A percentile compares a stretch with the other conserved stretches of the same genome.
Evolutionary conservation across 495 filamentous ascomycete species (phyloP).

Genomic region (Clohesyomyces aquaticus): DNA sequence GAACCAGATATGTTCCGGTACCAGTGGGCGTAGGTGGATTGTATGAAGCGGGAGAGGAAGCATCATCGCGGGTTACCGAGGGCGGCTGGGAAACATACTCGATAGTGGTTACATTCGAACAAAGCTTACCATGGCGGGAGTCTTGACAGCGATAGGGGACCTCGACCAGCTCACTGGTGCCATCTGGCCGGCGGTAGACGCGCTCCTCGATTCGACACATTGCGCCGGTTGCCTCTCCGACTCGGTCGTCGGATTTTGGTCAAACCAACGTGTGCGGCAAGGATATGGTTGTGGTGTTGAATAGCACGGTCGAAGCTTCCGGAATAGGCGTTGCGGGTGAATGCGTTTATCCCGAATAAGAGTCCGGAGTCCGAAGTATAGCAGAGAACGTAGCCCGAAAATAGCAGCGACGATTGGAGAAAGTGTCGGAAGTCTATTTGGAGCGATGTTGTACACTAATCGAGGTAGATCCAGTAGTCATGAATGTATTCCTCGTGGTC

Average conservation of each 20-base stretch:
- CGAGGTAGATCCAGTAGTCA: slow-evolving; percentile 2
- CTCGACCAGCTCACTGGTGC: slow-evolving; percentile 22
- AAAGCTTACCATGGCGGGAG: slow-evolving; percentile 11
- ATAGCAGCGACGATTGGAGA: not conserved
- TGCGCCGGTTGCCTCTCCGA: slow-evolving; percentile 2
- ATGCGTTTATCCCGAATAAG: slow-evolving; percentile 25
- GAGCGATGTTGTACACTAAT: not conserved
- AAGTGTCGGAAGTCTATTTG: not conserved
- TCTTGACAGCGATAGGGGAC: slow-evolving; percentile 23
- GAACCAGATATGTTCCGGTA: slow-evolving; percentile 29
- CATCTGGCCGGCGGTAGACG: slow-evolving; percentile 31
- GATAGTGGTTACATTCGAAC: slow-evolving; percentile 22
- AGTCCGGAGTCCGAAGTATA: slow-evolving; percentile 35
- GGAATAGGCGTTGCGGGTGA: not conserved
- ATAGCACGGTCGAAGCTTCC: slow-evolving; percentile 9
- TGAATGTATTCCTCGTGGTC: slow-evolving; percentile 12
- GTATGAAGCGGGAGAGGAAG: slow-evolving; percentile 29
- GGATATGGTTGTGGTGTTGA: not conserved
- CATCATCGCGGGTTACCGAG: slow-evolving; percentile 24
- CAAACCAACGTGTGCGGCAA: not conserved
- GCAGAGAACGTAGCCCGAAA: slow-evolving; percentile 8
- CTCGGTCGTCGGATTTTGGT: slow-evolving; percentile 4
- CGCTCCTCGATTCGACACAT: slow-evolving; percentile 36
- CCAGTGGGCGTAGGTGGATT: slow-evolving; percentile 35
- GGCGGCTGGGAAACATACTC: slow-evolving; percentile 25